A percentile compares a stretch with the other conserved stretches of the same genome.
phyloP scores from a whole-genome alignment of 1,139 yeast genomes.

The Blastobotrys elegans region DNA sequence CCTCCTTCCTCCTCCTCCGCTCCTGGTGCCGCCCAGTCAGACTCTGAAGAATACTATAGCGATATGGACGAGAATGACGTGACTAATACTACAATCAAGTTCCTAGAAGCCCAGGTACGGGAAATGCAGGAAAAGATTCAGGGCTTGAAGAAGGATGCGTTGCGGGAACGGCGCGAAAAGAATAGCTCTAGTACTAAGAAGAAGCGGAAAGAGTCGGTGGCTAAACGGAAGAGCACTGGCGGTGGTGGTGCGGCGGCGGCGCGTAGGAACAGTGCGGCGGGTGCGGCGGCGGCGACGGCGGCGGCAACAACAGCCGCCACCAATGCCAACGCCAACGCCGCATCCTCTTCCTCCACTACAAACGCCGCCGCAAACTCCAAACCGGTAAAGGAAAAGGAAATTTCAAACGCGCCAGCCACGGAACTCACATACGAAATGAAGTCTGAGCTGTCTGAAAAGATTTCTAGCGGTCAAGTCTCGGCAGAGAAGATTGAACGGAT shows the following conservation, averaged over 20 bases:
- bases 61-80: slow-evolving; percentile 40
- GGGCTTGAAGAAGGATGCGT: slow-evolving; percentile 66
- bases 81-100: slow-evolving; percentile 82
- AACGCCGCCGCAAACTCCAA: slow-evolving; percentile 9
- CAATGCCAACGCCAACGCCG: slow-evolving; percentile 18
- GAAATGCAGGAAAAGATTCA: slow-evolving; percentile 84
- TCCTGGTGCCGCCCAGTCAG: slow-evolving; percentile 29
- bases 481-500: slow-evolving; percentile 82
- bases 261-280: slow-evolving; percentile 17
- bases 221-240: slow-evolving; percentile 22
- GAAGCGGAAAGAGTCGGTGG: slow-evolving; percentile 26
- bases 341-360: too few relatives aligned
- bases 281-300: slow-evolving; percentile 14
- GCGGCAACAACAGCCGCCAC: slow-evolving; percentile 15
- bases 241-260: slow-evolving; percentile 16
- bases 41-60: slow-evolving; percentile 50
- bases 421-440: slow-evolving; percentile 82
- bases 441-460: slow-evolving; percentile 84
- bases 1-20: slow-evolving; percentile 52
- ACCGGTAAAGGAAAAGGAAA: background rate
- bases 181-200: slow-evolving; percentile 28
- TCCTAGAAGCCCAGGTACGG: slow-evolving; percentile 77
- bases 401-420: slow-evolving; percentile 16
- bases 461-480: slow-evolving; percentile 54
- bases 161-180: slow-evolving; percentile 46